Evolutionary conservation across 495 filamentous ascomycete species (phyloP).

Genomic region (Viridothelium virens): DNA sequence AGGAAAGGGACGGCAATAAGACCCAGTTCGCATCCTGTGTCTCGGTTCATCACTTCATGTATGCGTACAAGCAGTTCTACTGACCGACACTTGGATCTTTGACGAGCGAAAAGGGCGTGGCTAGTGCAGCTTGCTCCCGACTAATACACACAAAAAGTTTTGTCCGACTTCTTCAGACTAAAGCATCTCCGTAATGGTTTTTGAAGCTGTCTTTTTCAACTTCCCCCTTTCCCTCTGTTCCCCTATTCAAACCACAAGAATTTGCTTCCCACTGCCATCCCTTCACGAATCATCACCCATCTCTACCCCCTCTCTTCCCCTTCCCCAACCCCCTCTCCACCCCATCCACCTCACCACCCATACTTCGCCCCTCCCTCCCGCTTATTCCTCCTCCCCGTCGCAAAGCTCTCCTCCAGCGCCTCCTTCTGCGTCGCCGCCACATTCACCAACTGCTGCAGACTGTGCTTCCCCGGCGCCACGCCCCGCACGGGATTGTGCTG

Average conservation of each 20-base stretch:
- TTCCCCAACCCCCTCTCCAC: not conserved
- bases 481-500: conserved; percentile 75
- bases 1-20: not conserved
- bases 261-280: no score
- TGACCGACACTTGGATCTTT: not conserved
- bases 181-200: no score
- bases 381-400: conserved; percentile 61
- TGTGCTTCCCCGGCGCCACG: conserved; percentile 84
- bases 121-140: not conserved
- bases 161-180: no score
- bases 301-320: not conserved
- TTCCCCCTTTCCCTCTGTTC: no score
- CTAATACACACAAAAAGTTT: not conserved
- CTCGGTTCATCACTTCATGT: not conserved
- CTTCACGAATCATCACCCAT: not conserved
- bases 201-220: no score
- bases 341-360: conserved; percentile 50
- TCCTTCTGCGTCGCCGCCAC: conserved; percentile 70
- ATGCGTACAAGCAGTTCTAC: not conserved
- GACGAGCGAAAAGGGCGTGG: not conserved
- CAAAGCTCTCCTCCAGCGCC: conserved; percentile 83
- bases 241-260: no score
- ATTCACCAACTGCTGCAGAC: conserved; percentile 76
- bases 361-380: conserved; percentile 73
- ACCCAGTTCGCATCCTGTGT: not conserved